These are phyloP conservation scores for Puccinia polysora DNA, from an alignment of 1,284 basidiomycete species.

Conservation along the genomic window DNA sequence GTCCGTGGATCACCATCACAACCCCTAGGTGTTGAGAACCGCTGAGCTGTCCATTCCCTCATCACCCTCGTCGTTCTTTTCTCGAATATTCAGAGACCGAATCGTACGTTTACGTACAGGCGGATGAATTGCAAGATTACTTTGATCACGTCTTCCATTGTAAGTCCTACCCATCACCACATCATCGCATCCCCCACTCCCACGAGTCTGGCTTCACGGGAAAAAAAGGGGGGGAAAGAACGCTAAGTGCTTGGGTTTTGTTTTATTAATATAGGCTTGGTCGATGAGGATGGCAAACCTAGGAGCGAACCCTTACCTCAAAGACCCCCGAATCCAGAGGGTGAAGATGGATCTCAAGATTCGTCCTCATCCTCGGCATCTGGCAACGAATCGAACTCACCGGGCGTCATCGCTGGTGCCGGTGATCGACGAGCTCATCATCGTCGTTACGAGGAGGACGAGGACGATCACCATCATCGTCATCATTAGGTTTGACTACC, in stretches of 20 bases:
- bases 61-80: too few relatives aligned
- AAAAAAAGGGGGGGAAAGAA: not conserved
- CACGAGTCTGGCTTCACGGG: too few relatives aligned
- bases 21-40: not conserved
- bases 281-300: conserved; percentile 43
- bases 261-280: conserved; percentile 22
- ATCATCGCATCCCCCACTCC: too few relatives aligned
- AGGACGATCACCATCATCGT: too few relatives aligned
- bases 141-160: conserved; percentile 43
- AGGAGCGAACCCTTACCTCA: conserved; percentile 36
- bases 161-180: too few relatives aligned
- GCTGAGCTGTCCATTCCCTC: too few relatives aligned
- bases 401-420: not conserved
- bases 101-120: conserved; percentile 44
- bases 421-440: not conserved
- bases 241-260: not conserved
- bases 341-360: conserved; percentile 13
- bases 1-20: not conserved
- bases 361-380: not conserved
- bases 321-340: conserved; percentile 29
- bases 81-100: conserved; percentile 21
- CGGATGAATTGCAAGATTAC: conserved; percentile 43
- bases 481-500: too few relatives aligned
- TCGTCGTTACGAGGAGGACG: too few relatives aligned
- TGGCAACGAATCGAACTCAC: conserved; percentile 16